These are phyloP conservation scores for Niebla homalea DNA, from an alignment of 495 filamentous ascomycete genomes.

Conservation along the genomic window DNA sequence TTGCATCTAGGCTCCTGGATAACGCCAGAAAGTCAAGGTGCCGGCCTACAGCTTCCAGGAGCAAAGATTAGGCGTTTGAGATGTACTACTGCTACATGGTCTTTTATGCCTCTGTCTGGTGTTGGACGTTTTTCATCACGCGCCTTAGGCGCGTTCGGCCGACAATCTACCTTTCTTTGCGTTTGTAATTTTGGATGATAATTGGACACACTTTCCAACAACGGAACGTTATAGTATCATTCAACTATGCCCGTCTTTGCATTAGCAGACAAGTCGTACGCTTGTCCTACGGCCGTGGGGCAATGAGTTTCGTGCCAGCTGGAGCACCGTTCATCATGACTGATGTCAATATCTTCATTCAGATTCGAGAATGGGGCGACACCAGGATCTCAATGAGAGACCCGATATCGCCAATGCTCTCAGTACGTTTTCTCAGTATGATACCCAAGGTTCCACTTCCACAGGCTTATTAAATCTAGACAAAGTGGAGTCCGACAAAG, in stretches of 20 bases:
- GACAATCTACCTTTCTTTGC: no score
- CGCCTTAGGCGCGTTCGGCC: no score
- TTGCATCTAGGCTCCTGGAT: slow-evolving; percentile 37
- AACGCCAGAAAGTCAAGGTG: no score
- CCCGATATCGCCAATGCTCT: slow-evolving; percentile 14
- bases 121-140: no score
- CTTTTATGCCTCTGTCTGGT: no score
- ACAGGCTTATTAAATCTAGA: slow-evolving; percentile 17
- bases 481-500: slow-evolving; percentile 38
- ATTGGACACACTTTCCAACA: slow-evolving; percentile 7
- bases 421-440: slow-evolving; percentile 5
- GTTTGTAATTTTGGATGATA: no score
- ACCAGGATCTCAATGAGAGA: background rate
- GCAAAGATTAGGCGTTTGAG: no score
- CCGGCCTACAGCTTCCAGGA: no score
- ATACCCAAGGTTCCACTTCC: background rate
- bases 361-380: slow-evolving; percentile 2
- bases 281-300: no score
- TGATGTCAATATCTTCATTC: background rate
- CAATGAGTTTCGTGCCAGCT: background rate
- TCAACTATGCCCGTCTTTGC: no score
- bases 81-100: background rate
- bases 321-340: background rate
- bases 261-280: no score
- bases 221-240: slow-evolving; percentile 1